Evolutionary conservation across 352 stramenopile species (phyloP), one percentile per base, ranked within the genome.

Genomic region (Blastocystis sp.): DNA sequence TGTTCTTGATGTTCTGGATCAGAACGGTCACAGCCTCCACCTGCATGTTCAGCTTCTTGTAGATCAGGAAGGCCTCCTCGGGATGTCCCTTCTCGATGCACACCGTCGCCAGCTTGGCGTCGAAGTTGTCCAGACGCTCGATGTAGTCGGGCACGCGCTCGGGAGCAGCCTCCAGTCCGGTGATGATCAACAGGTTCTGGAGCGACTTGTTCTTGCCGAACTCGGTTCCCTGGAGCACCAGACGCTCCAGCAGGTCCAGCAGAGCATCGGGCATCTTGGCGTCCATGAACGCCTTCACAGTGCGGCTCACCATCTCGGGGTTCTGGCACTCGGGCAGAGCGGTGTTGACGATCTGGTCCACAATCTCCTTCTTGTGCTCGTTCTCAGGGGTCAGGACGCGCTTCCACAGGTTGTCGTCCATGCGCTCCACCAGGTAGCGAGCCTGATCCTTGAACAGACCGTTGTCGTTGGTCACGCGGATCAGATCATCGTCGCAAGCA

Each of bases 281-380:
- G 86, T 97, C 97, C 95, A 99, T 99, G 90, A 99, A 99, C 36
- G 97, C 96, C 89, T 98, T 98, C 24, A 99, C 96, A 69, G 96
- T 99, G 56, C 94, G 97, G 59, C 96, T 99, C 54, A 99, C 97
- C 89, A 99, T 95, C 87, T 99, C 97, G 4, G 96, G 94, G 88
- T 97, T 97, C 87, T 96, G 94, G 61, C 94, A 98, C 89, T 99
- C 96, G 21, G 97, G 97, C 54, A 99, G 93, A 42, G 96, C 97
- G 78, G 96, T 99, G 89, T 99, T 95, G n/a, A 99, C 96, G 87
- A 99, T 93, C 88, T 96, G 91, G 88, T 99, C 97, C 88, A 99
- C 98, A 54, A 99, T 90, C 79, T 96, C 93, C 65, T 95, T 92
- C 71, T 94, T 91, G 87, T 96, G 92, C 32, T 94, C 67, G 78